Base-by-base conservation (phyloP, 2,329 filamentous ascomycete genomes). In the Neofusicoccum cordaticola region DNA sequence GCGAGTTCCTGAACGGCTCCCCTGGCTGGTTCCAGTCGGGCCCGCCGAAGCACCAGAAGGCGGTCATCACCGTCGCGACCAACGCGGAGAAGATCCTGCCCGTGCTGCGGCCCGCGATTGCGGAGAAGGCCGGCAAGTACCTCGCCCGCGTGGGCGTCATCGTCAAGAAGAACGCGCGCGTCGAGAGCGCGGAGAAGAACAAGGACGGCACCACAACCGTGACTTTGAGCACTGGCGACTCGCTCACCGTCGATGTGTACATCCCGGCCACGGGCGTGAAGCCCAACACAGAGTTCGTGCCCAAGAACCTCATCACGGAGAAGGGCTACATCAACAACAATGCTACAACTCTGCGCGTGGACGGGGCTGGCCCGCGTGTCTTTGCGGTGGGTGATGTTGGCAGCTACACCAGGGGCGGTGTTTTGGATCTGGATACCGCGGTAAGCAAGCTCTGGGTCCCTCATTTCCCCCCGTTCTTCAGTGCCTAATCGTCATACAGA, bases 1-100 rank as follows among this genome's bases (percentile, higher is more conserved):
- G 82, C 34, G 81, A 85, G 67, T 75, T 79, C 67, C 74, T 85
- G 15, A 86, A 86, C 65, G 81, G 83, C 1, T 74, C 73, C 1
- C 71, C 78, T 0, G 76, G 80, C 4, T 77, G 71, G 71, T 77
- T 82, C 65, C 70, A 72, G 5, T 70, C 69, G 15, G 69, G 47
- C 2, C 56, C 56, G 41, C 52, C 52, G 11, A 60, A 60, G 52
- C 67, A 65, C 51, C 63, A 31, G 6, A 51, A 53, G 27, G 65
- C 41, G 11, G 62, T 65, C 37, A 72, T 78, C 66, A 74, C 71
- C 51, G 71, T 79, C 15, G 65, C 77, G 34, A 70, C 73, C 4
- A 72, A 70, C 44, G 65, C 67, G 3, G 63, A 60, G 2, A 66
- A 70, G 15, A 67, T 74, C 8, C 70, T 78, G 2, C 70, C 73